Evolutionary conservation across 495 filamentous ascomycete species (phyloP), one percentile per base, ranked within the genome.

Genomic region (Penicillium cosmopolitanum): DNA sequence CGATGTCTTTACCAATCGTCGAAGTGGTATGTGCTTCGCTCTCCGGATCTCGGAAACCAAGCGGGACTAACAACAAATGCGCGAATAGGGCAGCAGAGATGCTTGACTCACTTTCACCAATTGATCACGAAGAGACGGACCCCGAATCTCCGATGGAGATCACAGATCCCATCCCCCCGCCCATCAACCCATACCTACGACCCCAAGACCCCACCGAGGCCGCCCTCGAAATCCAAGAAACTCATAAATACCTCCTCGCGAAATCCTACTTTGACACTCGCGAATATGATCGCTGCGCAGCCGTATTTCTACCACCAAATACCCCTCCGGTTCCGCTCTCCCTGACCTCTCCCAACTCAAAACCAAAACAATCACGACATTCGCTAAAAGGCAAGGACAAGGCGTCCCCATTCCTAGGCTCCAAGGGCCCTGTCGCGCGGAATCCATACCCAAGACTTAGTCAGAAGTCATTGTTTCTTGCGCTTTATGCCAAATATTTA

Each of bases 261-360:
- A 97, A 97, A 70, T 91, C 95, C 0, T 91, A 92, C 66, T 98
- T 99, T 66, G 95, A 99, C 63, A 96, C 92, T 58, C 89, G 91
- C 53, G 96, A 99, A 74, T 98, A 86, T 67, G 94, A 98, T 65
- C 92, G 96, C 53, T 97, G 93, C 66, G 89, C 95, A 8, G 88
- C 92, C 18, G 90, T 96, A 47, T 96, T 97, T 67, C 79, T 97
- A 0, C 91, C 92, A 23, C 82, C 88, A 12, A 83, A 85, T 1
- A 79, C 88, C n/a, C 81, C 91, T 2, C 78, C 85, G 13, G 81
- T 88, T 16, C 75, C 89, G 51, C 65, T 87, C 31, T 71, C 84
- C 10, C 63, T 80, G 12, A 70, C 78, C 31, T 75, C 84, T 15
- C 64, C 79, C 34, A 72, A 77, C 57, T 64, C 73, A 8, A 77